A percentile compares a stretch with the other conserved stretches of the same genome.
phyloP scores from a whole-genome alignment of 768 basidiomycete species.

The Suillus subluteus region DNA sequence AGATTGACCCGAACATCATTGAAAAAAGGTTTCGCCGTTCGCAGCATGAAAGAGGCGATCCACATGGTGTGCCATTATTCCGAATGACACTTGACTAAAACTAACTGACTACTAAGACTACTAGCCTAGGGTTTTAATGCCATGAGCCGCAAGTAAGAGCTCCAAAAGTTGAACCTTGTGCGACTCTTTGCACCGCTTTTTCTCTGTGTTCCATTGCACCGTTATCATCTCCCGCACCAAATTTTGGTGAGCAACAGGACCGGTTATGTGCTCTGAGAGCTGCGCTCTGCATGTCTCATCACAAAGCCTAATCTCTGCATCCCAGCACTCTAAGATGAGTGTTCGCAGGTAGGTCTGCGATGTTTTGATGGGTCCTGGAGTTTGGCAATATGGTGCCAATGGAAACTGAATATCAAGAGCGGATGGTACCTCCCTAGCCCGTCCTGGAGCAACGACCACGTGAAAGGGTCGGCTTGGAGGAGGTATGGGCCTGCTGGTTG shows the following conservation, averaged over 20 bases:
- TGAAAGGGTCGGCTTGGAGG: not conserved
- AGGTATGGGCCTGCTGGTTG: not conserved
- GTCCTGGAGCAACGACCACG: not conserved
- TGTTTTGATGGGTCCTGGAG: not conserved
- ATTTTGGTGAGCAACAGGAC: not conserved
- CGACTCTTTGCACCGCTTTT: too few species aligned
- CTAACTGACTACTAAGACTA: not conserved
- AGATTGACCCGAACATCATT: too few species aligned
- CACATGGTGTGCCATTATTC: not conserved
- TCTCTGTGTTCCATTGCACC: too few species aligned
- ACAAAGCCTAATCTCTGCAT: not conserved
- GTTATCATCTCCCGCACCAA: not conserved
- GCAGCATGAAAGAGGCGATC: too few species aligned
- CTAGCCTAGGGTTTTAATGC: not conserved
- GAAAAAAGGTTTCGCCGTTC: too few species aligned
- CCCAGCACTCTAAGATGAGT: not conserved
- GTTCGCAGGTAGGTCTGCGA: not conserved
- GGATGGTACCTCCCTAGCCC: not conserved
- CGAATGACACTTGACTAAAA: not conserved
- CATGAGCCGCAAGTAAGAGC: not conserved
- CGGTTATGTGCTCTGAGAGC: not conserved
- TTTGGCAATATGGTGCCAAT: not conserved
- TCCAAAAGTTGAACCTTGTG: not conserved
- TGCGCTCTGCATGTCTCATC: not conserved
- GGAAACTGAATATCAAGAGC: not conserved